Base-by-base conservation (phyloP, 805 yeast species). In the Candida stauntonica region DNA sequence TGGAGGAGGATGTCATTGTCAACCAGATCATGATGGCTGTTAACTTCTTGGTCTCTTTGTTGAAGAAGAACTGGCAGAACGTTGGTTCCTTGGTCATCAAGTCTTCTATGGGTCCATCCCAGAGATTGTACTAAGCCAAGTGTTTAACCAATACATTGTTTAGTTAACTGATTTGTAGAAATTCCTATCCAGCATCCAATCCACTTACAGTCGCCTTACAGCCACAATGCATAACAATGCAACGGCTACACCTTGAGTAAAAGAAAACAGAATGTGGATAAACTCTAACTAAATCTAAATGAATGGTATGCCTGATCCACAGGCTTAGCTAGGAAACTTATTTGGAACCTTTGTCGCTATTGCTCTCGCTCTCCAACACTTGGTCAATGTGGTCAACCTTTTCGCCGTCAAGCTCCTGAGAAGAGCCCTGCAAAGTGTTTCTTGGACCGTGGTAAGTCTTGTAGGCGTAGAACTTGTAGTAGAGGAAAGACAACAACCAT, bases 51-150 rank as follows among this genome's bases (percentile, higher is more conserved):
- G 99, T 93, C 60, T 93, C 99, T 58, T 77, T 93, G 74, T 81
- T 93, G 73, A 93, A 93, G 96, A 93, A 93, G 91, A 87, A 93
- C 96, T 93, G 99, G 99, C 99, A 93, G 82, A 93, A 93, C 77
- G 97, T 93, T 68, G 99, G 99, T 65, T 93, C 99, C 67, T 78
- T 93, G 73, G 97, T 89, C 68, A 83, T 93, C 79, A 93, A 93
- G 81, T 87, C 96, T 52, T 80, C 98, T 73, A 93, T 93, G 99
- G 99, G 99, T 77, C 99, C 98, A 71, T 85, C 98, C 69, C 87
- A 81, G 94, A 89, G 98, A 85, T 82, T 93, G 72, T 93, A 93
- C 93, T 93, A 89, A 75, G 66, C 61, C 57, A 29, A 13, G 26
- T 33, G 43, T 13, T 17, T 21, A 21, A 11, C 9, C 24, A 21